Conservation (phyloP, 306 rosid species). For the Prinsepia uniflora region DNA sequence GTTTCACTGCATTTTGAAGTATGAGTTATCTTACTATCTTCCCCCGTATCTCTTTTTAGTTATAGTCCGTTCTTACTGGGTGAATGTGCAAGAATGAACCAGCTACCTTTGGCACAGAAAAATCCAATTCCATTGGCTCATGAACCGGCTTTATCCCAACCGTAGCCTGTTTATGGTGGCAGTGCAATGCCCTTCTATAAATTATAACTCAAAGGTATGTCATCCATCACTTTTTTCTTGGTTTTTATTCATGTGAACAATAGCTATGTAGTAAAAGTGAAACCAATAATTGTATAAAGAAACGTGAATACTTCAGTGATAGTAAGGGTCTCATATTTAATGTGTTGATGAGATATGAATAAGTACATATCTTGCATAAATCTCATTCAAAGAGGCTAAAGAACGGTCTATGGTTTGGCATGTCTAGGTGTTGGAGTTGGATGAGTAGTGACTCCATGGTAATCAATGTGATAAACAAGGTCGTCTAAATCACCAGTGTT, state of each 20-base stretch:
- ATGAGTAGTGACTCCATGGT: constrained; percentile 90
- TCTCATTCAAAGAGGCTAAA: constrained; percentile 14
- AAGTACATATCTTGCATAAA: constrained; percentile 37
- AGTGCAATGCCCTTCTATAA: not conserved
- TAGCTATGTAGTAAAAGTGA: not conserved
- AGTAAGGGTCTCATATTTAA: not conserved
- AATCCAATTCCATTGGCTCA: not conserved
- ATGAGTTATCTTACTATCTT: constrained; percentile 8
- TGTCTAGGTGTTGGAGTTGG: constrained; percentile 79
- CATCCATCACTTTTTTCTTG: not conserved
- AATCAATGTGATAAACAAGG: constrained; percentile 70
- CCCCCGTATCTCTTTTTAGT: not conserved
- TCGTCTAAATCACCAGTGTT: constrained; percentile 36
- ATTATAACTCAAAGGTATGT: not conserved
- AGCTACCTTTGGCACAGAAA: not conserved
- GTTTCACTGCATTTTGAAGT: constrained; percentile 57
- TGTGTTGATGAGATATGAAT: constrained; percentile 15
- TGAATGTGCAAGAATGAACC: constrained; percentile 10
- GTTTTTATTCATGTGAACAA: not conserved
- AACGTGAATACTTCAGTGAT: not conserved
- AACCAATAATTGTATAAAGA: not conserved
- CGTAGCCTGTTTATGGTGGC: not conserved
- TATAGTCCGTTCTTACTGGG: not conserved
- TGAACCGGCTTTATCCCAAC: not conserved
- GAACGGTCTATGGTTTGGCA: constrained; percentile 51